Evolutionary conservation across 176 grass and related monocot genomes (phyloP), one percentile per base, ranked within the genome.

Genomic region (Zea luxurians): DNA sequence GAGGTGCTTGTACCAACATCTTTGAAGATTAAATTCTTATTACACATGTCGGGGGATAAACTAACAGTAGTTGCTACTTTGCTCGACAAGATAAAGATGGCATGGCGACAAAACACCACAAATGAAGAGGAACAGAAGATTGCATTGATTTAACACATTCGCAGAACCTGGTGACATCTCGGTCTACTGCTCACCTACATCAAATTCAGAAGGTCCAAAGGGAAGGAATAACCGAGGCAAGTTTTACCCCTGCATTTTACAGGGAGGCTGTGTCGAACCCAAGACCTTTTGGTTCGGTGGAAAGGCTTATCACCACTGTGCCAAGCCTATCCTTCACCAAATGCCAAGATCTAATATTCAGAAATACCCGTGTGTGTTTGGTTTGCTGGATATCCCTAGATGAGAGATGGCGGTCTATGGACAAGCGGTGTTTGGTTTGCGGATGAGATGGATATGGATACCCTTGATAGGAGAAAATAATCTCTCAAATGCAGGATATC

Each of bases 111-210:
- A 10, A 73, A 34, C 15, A 78, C 35, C 8, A 73, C 66, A 66
- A 73, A 65, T 50, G 67, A 18, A 36, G 2, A 3, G 48, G 38
- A 58, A 35, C 4, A 36, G 4, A 35, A 35, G 60, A 62, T 36
- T 11, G 35, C 17, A 20, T 74, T 42, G 62, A 52, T 67, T 7
- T 50, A 78, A 44, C 43, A 78, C 5, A 86, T 18, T n/a, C 1
- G 59, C 10, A 61, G 54, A 62, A 62, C 10, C 34, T 61, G 20
- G 20, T 0, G 58, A 34, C n/a, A 77, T 47, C 11, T 70, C 57
- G 41, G 36, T 77, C 47, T 21, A 8, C 42, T 62, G 35, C 6
- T 65, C 82, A 64, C 4, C 35, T 64, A 82, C 64, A 27, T 40
- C 15, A 17, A 21, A 48, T 47, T 18, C 48, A 38, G 54, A 13